phyloP scores from a whole-genome alignment of 1,284 basidiomycete genomes.

The Pseudozyma thailandica region DNA sequence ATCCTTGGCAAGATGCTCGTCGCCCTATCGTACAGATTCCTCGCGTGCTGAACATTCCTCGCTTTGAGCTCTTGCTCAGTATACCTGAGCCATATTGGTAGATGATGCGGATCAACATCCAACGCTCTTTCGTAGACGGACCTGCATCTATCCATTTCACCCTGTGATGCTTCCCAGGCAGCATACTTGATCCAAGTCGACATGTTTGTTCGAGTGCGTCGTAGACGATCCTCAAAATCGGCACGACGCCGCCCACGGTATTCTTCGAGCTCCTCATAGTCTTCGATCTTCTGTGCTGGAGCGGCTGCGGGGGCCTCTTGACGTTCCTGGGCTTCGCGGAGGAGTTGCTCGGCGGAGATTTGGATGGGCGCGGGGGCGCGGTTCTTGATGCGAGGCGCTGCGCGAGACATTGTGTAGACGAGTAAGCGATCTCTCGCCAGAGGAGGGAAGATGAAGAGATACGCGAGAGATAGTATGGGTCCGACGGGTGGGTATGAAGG shows the following conservation, averaged over 20 bases:
- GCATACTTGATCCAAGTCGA: slow-evolving; percentile 74
- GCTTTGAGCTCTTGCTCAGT: slow-evolving; percentile 98
- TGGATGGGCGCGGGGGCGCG: slow-evolving; percentile 90
- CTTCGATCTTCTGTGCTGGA: slow-evolving; percentile 75
- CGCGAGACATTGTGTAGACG: slow-evolving; percentile 50
- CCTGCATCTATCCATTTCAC: slow-evolving; percentile 76
- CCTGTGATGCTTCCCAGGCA: slow-evolving; percentile 88
- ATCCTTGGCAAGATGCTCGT: slow-evolving; percentile 94
- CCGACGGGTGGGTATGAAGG: too few relatives aligned
- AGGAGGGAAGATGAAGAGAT: too few relatives aligned
- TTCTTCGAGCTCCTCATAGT: slow-evolving; percentile 96
- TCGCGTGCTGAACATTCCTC: slow-evolving; percentile 93
- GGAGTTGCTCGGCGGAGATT: slow-evolving; percentile 97
- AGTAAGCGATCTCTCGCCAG: background rate
- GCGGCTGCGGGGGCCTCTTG: slow-evolving; percentile 86
- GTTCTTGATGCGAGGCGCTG: slow-evolving; percentile 82
- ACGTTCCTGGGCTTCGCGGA: slow-evolving; percentile 96
- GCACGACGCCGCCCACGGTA: slow-evolving; percentile 93
- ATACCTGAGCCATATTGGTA: slow-evolving; percentile 93
- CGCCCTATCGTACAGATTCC: slow-evolving; percentile 95
- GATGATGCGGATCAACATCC: slow-evolving; percentile 88
- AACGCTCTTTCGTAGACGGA: slow-evolving; percentile 96
- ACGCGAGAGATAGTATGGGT: too few relatives aligned
- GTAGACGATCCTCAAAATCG: slow-evolving; percentile 95
- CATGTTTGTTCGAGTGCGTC: slow-evolving; percentile 82